Conservation (phyloP, 371 early-diverging fungal genomes). For the Rhizopus sp. region DNA sequence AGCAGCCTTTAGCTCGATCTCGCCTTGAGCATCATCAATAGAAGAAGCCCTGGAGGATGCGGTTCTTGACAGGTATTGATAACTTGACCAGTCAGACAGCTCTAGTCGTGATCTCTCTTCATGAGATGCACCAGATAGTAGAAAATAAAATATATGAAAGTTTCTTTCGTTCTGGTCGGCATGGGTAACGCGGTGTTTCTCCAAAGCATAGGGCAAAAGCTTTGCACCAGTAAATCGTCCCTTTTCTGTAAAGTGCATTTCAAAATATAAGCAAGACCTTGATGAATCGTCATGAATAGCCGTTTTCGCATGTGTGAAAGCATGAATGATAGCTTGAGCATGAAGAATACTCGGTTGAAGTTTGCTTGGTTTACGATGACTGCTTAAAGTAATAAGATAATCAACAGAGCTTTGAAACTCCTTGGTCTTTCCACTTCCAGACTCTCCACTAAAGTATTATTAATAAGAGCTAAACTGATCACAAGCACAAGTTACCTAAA, state of each 20-base stretch:
- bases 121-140: conserved; percentile 52
- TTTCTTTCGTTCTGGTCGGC: conserved; percentile 74
- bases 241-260: conserved; percentile 84
- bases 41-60: conserved; percentile 38
- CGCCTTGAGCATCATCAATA: conserved; percentile 58
- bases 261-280: conserved; percentile 81
- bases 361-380: conserved; percentile 76
- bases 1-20: conserved; percentile 70
- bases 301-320: conserved; percentile 85
- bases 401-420: conserved; percentile 61
- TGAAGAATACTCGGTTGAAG: conserved; percentile 71
- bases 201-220: conserved; percentile 82
- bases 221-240: conserved; percentile 87
- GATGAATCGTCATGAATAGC: conserved; percentile 79
- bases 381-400: conserved; percentile 71
- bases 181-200: conserved; percentile 72
- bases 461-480: not conserved
- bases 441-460: conserved; percentile 70
- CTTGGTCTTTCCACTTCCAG: conserved; percentile 87
- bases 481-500: conserved; percentile 45
- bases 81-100: conserved; percentile 29
- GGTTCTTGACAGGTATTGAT: conserved; percentile 41
- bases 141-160: conserved; percentile 91
- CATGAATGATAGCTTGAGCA: conserved; percentile 71
- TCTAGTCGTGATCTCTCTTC: conserved; percentile 23